A percentile compares a stretch with the other conserved stretches of the same genome.
Evolutionary conservation across 768 basidiomycete species (phyloP).

Genomic region (Naematelia encephala): DNA sequence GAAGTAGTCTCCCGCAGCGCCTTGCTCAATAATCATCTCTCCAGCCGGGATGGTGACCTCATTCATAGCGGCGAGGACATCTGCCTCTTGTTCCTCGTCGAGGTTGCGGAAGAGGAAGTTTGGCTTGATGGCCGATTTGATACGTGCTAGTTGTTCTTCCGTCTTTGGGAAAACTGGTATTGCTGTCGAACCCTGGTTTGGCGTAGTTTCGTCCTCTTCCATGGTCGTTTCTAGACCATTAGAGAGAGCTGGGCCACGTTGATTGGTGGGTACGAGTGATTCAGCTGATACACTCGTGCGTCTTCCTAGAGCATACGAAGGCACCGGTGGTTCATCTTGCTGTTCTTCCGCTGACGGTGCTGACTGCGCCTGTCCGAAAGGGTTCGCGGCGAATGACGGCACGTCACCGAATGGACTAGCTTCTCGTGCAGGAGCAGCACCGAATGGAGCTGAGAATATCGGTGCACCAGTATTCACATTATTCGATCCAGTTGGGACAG

Average conservation of each 20-base stretch:
- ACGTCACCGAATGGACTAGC: conserved; percentile 6
- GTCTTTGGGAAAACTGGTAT: conserved; percentile 68
- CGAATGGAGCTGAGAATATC: conserved; percentile 22
- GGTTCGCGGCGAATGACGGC: conserved; percentile 17
- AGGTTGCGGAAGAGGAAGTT: conserved; percentile 95
- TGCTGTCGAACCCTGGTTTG: conserved; percentile 55
- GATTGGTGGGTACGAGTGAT: conserved; percentile 71
- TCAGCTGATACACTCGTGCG: conserved; percentile 95
- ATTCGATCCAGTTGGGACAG: conserved; percentile 24
- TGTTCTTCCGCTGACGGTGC: conserved; percentile 17
- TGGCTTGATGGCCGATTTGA: conserved; percentile 77
- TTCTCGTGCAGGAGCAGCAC: conserved; percentile 10
- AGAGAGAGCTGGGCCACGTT: conserved; percentile 14
- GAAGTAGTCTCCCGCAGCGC: conserved; percentile 94
- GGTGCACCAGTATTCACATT: background rate
- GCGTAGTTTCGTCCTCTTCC: conserved; percentile 53
- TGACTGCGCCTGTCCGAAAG: conserved; percentile 10
- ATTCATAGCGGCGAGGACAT: conserved; percentile 92
- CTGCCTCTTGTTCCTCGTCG: conserved; percentile 90
- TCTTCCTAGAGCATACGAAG: conserved; percentile 70
- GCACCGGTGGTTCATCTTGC: conserved; percentile 48
- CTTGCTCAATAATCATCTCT: conserved; percentile 93
- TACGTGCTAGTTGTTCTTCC: conserved; percentile 76
- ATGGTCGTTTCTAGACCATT: conserved; percentile 26
- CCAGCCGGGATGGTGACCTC: conserved; percentile 68